These are phyloP conservation scores for Sugiyamaella floridensis DNA, from an alignment of 805 yeast genomes.

Conservation along the genomic window DNA sequence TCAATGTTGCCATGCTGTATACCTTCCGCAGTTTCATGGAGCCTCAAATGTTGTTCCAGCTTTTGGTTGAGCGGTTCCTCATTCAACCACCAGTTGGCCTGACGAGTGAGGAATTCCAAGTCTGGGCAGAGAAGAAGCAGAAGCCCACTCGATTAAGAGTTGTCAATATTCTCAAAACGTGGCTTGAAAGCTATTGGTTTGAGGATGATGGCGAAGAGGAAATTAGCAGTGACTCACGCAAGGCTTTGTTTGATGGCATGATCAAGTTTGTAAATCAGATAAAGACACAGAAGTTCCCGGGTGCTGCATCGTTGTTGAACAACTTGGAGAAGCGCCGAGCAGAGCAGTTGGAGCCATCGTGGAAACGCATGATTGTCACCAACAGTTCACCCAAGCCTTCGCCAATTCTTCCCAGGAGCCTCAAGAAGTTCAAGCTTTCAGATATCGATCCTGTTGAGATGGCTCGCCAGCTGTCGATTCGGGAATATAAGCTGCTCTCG, in stretches of 20 bases:
- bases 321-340: constrained; percentile 34
- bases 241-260: constrained; percentile 31
- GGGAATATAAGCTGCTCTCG: constrained; percentile 64
- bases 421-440: constrained; percentile 41
- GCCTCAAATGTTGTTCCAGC: constrained; percentile 52
- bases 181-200: constrained; percentile 72
- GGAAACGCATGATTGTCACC: constrained; percentile 14
- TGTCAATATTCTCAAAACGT: constrained; percentile 55
- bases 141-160: constrained; percentile 61
- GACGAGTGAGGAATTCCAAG: constrained; percentile 69
- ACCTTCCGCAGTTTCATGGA: constrained; percentile 71
- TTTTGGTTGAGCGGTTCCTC: constrained; percentile 58
- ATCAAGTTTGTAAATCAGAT: constrained; percentile 37
- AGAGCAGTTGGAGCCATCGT: constrained; percentile 19
- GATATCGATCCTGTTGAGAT: constrained; percentile 70
- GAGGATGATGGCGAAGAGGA: constrained; percentile 20
- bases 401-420: constrained; percentile 23
- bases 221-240: constrained; percentile 10
- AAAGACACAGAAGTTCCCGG: constrained; percentile 38
- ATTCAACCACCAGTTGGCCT: constrained; percentile 81
- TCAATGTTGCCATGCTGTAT: constrained; percentile 61
- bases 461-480: constrained; percentile 79
- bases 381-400: constrained; percentile 20
- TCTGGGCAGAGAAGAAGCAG: constrained; percentile 69
- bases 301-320: constrained; percentile 36